Base-by-base conservation (phyloP, 176 grass and related monocot genomes). In the Aegilops tauschii region DNA sequence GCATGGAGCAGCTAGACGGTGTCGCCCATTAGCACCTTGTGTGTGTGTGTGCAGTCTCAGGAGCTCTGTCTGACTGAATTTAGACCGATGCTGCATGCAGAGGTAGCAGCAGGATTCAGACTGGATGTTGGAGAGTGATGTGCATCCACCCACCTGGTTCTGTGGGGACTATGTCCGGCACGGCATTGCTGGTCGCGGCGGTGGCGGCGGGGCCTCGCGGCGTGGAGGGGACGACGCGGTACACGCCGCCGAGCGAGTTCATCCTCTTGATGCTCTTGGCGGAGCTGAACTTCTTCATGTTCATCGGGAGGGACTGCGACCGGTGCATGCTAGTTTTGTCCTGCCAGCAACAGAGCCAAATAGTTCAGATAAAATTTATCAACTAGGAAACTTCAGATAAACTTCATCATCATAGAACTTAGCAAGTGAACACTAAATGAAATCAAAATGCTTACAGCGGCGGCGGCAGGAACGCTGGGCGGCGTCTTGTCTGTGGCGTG, bases 241-340 rank as follows among this genome's bases (percentile, higher is more conserved):
- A 96, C 58, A 93, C 87, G 37, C 86, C 90, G 6, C 92, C 92
- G 1, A 94, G 30, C 0, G 97, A 99, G 69, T 99, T 83, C 97
- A 99, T 92, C 67, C 94, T 83, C 85, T 94, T 99, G 76, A 99
- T 85, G 54, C 87, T 92, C 32, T 91, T 99, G 16, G 20, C 4
- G 23, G 86, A 87, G 18, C 86, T 96, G 5, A 73, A 6, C 30
- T 90, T 81, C 78, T 94, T 93, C 28, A 89, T 88, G 88, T 45
- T 91, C 76, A 81, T 90, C 16, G 97, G 97, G n/a, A 99, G 86
- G 2, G 97, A 99, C 71, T 83, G 85, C 10, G 94, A 99, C 0
- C 97, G 93, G 85, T 69, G 86, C 10, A 99, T 96, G 17, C 81
- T 65, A 14, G 77, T 73, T 61, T 90, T 94, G 8, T 71, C 87